Evolutionary conservation across 805 yeast species (phyloP), one percentile per base, ranked within the genome.

Genomic region (Ogataea paradorogensis): DNA sequence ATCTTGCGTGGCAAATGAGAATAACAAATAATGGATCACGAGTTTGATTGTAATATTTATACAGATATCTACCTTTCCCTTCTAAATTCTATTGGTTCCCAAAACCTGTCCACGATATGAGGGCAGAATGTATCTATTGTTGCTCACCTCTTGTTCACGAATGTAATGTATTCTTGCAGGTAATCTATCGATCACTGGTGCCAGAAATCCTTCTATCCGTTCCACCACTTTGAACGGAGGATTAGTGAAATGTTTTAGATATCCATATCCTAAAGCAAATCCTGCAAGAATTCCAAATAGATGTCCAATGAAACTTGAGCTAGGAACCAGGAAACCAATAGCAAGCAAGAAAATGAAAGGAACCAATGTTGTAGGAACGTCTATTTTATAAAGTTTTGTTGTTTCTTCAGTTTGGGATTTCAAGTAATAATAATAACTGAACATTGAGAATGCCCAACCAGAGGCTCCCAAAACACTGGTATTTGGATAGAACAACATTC

Each of bases 241-340:
- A 30, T 71, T 70, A 32, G 76, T 73, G 43, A 87, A 61, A 34
- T 70, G 63, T 25, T 70, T 69, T 40, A 87, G 65, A 48, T 74
- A 70, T 10, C 81, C 87, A 47, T 63, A 62, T 3, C 73, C 80
- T 52, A 82, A 67, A 6, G 76, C 70, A 58, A 73, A 83, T 8
- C 96, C 96, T 9, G 81, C 69, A 3, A 71, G 44, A 29, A 84
- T 63, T 4, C 85, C 91, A 27, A 83, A 71, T 40, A 78, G 65
- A 58, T 87, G 95, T 23, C 95, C 93, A 50, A 82, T 65, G 49
- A 85, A 78, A 42, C 88, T 79, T 4, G 87, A 74, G 7, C 76
- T 72, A 1, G 95, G 90, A 29, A 81, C 57, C 20, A 83, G 30
- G 6, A 84, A 40, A 2, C 77, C 69, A 31, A 74, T 61, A 7